A percentile compares a stretch with the other conserved stretches of the same genome.
Conservation (phyloP, 2,329 filamentous ascomycete genomes). For the Cladosporium sp. region DNA sequence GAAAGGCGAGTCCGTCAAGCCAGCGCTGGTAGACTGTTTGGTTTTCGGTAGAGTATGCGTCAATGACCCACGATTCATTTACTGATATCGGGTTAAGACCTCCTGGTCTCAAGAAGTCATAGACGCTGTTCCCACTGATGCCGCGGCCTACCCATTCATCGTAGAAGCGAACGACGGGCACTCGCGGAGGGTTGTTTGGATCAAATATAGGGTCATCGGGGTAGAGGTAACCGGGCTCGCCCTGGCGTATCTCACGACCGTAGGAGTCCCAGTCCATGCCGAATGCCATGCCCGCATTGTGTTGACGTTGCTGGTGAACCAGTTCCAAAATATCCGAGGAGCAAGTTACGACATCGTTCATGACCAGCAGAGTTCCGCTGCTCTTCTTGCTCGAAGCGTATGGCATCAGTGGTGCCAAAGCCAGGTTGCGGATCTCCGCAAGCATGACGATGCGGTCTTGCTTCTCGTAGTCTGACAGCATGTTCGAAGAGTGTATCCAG, state of each 20-base stretch:
- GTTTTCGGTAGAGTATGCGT: constrained; percentile 11
- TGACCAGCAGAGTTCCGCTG: constrained; percentile 9
- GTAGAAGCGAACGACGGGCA: not conserved
- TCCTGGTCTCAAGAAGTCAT: not conserved
- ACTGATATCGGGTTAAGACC: not conserved
- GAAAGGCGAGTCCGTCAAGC: constrained; percentile 9
- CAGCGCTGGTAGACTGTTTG: constrained; percentile 7
- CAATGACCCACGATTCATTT: constrained; percentile 8
- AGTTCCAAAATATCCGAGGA: constrained; percentile 17
- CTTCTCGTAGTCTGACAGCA: not conserved
- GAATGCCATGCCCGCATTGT: constrained; percentile 15
- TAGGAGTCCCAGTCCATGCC: constrained; percentile 15
- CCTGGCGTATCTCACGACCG: constrained; percentile 1
- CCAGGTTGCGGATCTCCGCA: constrained; percentile 18
- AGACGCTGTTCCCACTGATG: constrained; percentile 15
- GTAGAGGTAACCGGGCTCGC: constrained; percentile 9
- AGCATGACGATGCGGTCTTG: constrained; percentile 18
- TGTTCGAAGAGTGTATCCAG: constrained; percentile 16
- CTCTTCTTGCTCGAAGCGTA: not conserved
- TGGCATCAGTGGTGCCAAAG: constrained; percentile 12
- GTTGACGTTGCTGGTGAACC: constrained; percentile 14
- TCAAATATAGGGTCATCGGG: not conserved
- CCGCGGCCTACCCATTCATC: constrained; percentile 16
- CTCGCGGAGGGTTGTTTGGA: not conserved
- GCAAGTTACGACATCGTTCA: constrained; percentile 19